Base-by-base conservation (phyloP, 805 yeast genomes). In the Cyberlindnera galapagoensis region DNA sequence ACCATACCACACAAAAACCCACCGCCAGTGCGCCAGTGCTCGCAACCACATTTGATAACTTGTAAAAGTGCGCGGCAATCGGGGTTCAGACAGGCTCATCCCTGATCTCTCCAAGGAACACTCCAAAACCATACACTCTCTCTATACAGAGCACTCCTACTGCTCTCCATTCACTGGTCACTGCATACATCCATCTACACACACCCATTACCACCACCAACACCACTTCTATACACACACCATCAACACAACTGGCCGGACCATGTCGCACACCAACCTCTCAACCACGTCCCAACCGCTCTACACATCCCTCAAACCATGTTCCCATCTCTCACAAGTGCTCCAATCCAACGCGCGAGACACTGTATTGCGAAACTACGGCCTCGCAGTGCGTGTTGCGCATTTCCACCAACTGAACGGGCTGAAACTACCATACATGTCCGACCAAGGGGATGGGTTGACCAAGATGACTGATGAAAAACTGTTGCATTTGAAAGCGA, bases 401-500 rank as follows among this genome's bases (percentile, higher is more conserved):
- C 21, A 23, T 13, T 41, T 52, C 24, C 35, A 37, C 33, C 24
- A 18, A 5, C 19, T 37, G 4, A 22, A 42, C 7, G 17, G 26
- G 4, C 28, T 22, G 11, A 28, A 31, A 8, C 7, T 37, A 6
- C 44, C 53, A 7, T 21, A 16, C 1, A 30, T 35, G 21, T 40
- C 29, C 20, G 24, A 24, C 11, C 9, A 30, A 14, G 36, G 41
- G 35, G 40, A 40, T 17, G 21, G 30, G 9, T 38, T 42, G 21
- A 17, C 26, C 20, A 34, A 30, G 28, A 47, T 67, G 5, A 63
- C 69, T 17, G 57, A 49, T 24, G 46, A 44, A 10, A 57, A 59
- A 31, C 51, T 77, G 24, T 42, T 62, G 28, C 59, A 54, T 20
- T 50, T 69, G 32, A 67, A 69, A 44, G 46, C 67, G 3, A 58